A percentile compares a stretch with the other conserved stretches of the same genome.
These are phyloP conservation scores for Neurospora sublineolata DNA, from an alignment of 495 filamentous ascomycete genomes.

Conservation along the genomic window DNA sequence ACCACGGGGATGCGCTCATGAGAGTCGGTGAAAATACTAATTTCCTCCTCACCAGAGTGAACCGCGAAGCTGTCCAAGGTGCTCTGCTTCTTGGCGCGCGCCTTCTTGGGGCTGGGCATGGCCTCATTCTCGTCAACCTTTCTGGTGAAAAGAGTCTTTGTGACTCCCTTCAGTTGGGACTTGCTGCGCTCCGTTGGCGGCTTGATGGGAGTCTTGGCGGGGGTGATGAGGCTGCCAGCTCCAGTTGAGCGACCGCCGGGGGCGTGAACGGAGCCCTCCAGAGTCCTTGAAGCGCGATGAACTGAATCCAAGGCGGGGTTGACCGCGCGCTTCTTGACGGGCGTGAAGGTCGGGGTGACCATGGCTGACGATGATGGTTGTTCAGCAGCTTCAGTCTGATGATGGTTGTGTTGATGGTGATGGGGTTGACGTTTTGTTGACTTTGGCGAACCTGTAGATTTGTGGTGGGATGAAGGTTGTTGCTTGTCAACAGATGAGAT, in stretches of 20 bases:
- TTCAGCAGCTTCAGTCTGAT: background rate
- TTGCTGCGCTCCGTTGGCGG: slow-evolving; percentile 42
- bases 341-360: slow-evolving; percentile 34
- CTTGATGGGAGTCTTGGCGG: slow-evolving; percentile 78
- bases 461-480: slow-evolving; percentile 21
- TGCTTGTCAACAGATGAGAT: slow-evolving; percentile 19
- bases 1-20: slow-evolving; percentile 71
- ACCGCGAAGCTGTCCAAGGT: slow-evolving; percentile 59
- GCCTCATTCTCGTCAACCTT: slow-evolving; percentile 30
- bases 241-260: slow-evolving; percentile 1
- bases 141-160: slow-evolving; percentile 60
- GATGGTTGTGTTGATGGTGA: background rate
- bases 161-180: slow-evolving; percentile 48
- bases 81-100: slow-evolving; percentile 39
- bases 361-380: slow-evolving; percentile 16
- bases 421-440: slow-evolving; percentile 11
- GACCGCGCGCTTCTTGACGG: slow-evolving; percentile 37
- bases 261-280: slow-evolving; percentile 10
- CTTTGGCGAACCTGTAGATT: slow-evolving; percentile 20
- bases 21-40: slow-evolving; percentile 83
- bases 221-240: slow-evolving; percentile 66
- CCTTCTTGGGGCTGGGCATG: slow-evolving; percentile 48
- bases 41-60: slow-evolving; percentile 42
- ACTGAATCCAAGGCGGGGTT: slow-evolving; percentile 20
- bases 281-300: slow-evolving; percentile 28